phyloP scores from a whole-genome alignment of 495 filamentous ascomycete species.

The Penicillium bovifimosum region DNA sequence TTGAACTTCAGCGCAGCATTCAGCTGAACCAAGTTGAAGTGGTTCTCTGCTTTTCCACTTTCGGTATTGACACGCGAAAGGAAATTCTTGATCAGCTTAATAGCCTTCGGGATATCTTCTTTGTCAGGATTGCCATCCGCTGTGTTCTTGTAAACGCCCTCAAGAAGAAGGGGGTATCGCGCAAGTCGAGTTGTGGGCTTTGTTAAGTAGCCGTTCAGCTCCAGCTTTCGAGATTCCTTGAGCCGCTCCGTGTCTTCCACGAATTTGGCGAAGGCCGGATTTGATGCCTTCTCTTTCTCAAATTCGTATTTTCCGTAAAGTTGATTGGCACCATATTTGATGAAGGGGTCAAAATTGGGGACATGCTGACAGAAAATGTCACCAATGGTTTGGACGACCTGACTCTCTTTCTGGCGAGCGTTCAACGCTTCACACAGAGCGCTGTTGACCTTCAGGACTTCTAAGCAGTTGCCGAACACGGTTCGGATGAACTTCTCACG shows the following conservation, averaged over 20 bases:
- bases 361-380: slow-evolving; percentile 94
- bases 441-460: slow-evolving; percentile 88
- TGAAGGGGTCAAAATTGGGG: slow-evolving; percentile 90
- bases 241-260: slow-evolving; percentile 95
- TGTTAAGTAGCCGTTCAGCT: slow-evolving; percentile 96
- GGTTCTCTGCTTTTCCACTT: slow-evolving; percentile 95
- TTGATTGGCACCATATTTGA: slow-evolving; percentile 94
- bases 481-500: slow-evolving; percentile 87
- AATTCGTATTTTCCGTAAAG: slow-evolving; percentile 97
- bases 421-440: slow-evolving; percentile 82
- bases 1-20: slow-evolving; percentile 85
- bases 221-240: slow-evolving; percentile 93
- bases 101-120: slow-evolving; percentile 82
- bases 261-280: slow-evolving; percentile 80
- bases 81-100: slow-evolving; percentile 78
- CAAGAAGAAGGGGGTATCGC: slow-evolving; percentile 90
- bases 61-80: slow-evolving; percentile 86
- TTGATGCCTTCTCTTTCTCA: slow-evolving; percentile 87
- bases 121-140: slow-evolving; percentile 82
- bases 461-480: slow-evolving; percentile 93
- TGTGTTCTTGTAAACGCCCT: slow-evolving; percentile 84
- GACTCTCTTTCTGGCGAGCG: slow-evolving; percentile 79
- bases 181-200: slow-evolving; percentile 97
- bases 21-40: slow-evolving; percentile 89
- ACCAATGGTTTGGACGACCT: slow-evolving; percentile 82